Conservation (phyloP, 2,329 filamentous ascomycete species). For the Alternaria triticimaculans region DNA sequence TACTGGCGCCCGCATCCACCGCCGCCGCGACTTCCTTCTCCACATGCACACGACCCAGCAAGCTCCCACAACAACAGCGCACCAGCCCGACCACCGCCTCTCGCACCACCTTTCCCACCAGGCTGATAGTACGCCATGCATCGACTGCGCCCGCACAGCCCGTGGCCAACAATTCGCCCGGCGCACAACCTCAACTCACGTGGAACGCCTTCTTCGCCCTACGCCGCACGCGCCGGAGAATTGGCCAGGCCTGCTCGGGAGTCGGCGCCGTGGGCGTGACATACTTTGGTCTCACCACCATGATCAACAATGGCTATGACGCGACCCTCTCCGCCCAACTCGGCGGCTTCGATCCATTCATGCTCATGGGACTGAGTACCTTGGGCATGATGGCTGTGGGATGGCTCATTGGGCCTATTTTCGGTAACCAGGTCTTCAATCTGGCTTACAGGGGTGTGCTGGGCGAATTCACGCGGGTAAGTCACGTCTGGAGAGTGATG, state of each 20-base stretch:
- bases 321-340: conserved; percentile 68
- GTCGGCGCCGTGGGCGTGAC: conserved; percentile 69
- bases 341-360: conserved; percentile 85
- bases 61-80: conserved; percentile 26
- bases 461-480: conserved; percentile 72
- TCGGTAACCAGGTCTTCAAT: conserved; percentile 83
- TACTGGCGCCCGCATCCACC: conserved; percentile 29
- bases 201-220: conserved; percentile 96
- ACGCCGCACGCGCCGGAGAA: conserved; percentile 81
- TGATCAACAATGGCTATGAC: conserved; percentile 77
- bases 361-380: conserved; percentile 82
- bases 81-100: conserved; percentile 16
- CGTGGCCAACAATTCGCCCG: conserved; percentile 19
- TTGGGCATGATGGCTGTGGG: conserved; percentile 79
- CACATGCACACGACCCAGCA: conserved; percentile 35
- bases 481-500: conserved; percentile 38
- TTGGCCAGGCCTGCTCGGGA: conserved; percentile 80
- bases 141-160: conserved; percentile 29
- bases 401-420: conserved; percentile 84
- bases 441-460: conserved; percentile 73
- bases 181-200: conserved; percentile 49
- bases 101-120: conserved; percentile 11
- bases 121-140: conserved; percentile 27
- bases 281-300: conserved; percentile 66
- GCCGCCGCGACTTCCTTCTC: conserved; percentile 35